A percentile compares a stretch with the other conserved stretches of the same genome.
phyloP scores from a whole-genome alignment of 768 basidiomycete genomes.

The Pleurotus tuoliensis region DNA sequence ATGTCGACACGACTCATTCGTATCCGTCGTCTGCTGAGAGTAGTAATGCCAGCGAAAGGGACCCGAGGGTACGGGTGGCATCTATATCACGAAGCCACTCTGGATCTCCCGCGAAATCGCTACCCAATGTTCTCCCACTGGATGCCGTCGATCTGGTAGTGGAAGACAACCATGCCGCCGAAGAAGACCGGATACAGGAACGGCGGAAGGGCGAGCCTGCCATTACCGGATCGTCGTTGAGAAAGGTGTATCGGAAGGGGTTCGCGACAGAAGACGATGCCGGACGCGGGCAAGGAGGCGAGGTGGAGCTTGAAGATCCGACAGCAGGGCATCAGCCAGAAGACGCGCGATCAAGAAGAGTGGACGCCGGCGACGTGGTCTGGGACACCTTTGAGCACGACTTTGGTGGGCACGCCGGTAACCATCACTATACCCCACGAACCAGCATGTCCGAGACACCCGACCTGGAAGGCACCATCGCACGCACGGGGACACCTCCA shows the following conservation, averaged over 20 bases:
- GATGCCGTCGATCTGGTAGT: conserved; percentile 92
- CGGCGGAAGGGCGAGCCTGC: conserved; percentile 63
- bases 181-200: conserved; percentile 49
- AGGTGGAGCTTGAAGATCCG: conserved; percentile 19
- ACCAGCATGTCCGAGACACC: not conserved
- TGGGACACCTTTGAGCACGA: conserved; percentile 30
- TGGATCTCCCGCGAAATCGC: conserved; percentile 12
- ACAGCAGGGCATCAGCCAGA: conserved; percentile 1
- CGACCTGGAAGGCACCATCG: conserved; percentile 21
- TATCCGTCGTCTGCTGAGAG: conserved; percentile 23
- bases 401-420: conserved; percentile 13
- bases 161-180: conserved; percentile 55
- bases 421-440: conserved; percentile 4
- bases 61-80: conserved; percentile 13
- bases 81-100: conserved; percentile 29
- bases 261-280: conserved; percentile 36
- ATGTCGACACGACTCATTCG: conserved; percentile 4
- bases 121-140: conserved; percentile 38
- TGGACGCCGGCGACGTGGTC: conserved; percentile 40
- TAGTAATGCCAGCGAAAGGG: conserved; percentile 16
- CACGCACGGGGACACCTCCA: conserved; percentile 40
- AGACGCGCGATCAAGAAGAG: conserved; percentile 9
- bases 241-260: conserved; percentile 51
- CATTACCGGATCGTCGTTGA: conserved; percentile 34
- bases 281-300: conserved; percentile 32